These are phyloP conservation scores for Tricholoma bakamatsutake DNA, from an alignment of 768 basidiomycete genomes.

Conservation along the genomic window DNA sequence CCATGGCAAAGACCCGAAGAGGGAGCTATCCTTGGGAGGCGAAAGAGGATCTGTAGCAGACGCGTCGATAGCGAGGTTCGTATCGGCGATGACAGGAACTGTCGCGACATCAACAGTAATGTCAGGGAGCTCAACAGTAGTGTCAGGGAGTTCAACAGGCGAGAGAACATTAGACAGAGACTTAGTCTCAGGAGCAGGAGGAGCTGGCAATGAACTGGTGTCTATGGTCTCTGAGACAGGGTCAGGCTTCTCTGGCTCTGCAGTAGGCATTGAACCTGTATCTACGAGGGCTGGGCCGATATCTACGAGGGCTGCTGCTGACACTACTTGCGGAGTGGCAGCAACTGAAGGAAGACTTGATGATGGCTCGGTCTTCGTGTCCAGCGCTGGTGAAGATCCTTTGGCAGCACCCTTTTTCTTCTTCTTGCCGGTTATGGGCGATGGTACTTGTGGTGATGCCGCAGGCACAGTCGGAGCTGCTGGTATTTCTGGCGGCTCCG, in stretches of 20 bases:
- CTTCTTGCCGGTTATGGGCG: neutral
- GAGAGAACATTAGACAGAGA: slow-evolving; percentile 10
- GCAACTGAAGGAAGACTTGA: neutral
- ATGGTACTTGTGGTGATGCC: slow-evolving; percentile 6
- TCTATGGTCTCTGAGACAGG: neutral
- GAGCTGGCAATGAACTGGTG: neutral
- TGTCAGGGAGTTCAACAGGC: slow-evolving; percentile 12
- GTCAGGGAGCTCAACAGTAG: slow-evolving; percentile 13
- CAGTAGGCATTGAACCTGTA: neutral
- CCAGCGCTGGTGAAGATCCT: neutral
- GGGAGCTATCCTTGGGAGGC: neutral
- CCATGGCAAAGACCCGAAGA: neutral
- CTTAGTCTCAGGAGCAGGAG: neutral
- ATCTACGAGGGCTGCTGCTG: neutral
- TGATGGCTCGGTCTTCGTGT: neutral
- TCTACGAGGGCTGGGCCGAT: neutral
- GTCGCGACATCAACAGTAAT: slow-evolving; percentile 10
- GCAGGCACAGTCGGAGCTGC: slow-evolving; percentile 4
- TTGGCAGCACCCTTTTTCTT: slow-evolving; percentile 1
- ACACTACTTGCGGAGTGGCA: neutral
- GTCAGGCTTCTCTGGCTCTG: neutral
- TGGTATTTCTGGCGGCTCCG: slow-evolving; percentile 2
- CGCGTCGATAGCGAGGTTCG: neutral
- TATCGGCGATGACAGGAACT: slow-evolving; percentile 8
- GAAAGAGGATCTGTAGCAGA: neutral